Conservation (phyloP, 1,139 yeast genomes). For the Hansenula lynferdii region DNA sequence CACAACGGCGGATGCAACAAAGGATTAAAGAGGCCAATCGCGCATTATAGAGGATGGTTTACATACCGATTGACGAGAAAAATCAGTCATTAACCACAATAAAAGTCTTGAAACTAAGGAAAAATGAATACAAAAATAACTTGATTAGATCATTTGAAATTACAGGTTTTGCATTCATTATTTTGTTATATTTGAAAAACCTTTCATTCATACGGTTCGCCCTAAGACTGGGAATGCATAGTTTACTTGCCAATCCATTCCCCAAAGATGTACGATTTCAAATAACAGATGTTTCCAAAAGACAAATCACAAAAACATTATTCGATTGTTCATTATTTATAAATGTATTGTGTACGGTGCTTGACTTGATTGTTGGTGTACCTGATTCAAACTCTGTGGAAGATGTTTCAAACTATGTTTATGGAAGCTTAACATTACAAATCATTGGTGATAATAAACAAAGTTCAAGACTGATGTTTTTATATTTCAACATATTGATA, state of each 20-base stretch:
- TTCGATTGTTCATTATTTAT: slow-evolving; percentile 9
- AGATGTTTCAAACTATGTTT: slow-evolving; percentile 17
- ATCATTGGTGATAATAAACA: slow-evolving; percentile 38
- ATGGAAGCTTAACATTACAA: slow-evolving; percentile 33
- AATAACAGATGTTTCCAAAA: slow-evolving; percentile 14
- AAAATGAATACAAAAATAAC: slow-evolving; percentile 19
- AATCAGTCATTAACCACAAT: slow-evolving; percentile 20
- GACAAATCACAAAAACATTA: slow-evolving; percentile 15
- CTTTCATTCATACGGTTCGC: slow-evolving; percentile 19
- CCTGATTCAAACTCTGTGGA: slow-evolving; percentile 16
- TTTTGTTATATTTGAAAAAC: slow-evolving; percentile 23
- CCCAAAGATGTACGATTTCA: slow-evolving; percentile 22
- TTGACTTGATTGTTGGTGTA: slow-evolving; percentile 25
- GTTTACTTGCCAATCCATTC: slow-evolving; percentile 28
- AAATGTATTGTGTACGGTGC: slow-evolving; percentile 12
- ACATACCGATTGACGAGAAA: slow-evolving; percentile 7
- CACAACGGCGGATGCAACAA: too few relatives aligned
- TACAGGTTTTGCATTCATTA: slow-evolving; percentile 23
- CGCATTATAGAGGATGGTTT: neutral
- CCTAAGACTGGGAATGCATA: slow-evolving; percentile 24
- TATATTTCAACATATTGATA: slow-evolving; percentile 27
- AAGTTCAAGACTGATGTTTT: slow-evolving; percentile 23
- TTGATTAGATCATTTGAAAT: slow-evolving; percentile 21
- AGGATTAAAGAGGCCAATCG: neutral
- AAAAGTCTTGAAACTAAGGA: slow-evolving; percentile 23